phyloP scores from a whole-genome alignment of 2,329 filamentous ascomycete species.

The Talaromyces sp. region DNA sequence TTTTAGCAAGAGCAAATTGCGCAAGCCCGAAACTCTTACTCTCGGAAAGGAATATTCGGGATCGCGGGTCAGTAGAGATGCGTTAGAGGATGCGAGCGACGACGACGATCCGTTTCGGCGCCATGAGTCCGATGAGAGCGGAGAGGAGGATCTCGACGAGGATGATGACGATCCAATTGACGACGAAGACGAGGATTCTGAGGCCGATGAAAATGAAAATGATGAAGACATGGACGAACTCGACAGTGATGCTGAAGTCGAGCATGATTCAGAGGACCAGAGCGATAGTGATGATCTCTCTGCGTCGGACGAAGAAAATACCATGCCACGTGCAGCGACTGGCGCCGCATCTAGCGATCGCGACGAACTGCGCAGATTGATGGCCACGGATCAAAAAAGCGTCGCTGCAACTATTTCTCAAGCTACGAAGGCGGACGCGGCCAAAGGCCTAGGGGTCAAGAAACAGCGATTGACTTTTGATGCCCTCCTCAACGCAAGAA shows the following conservation, averaged over 20 bases:
- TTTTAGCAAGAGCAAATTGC: slow-evolving; percentile 70
- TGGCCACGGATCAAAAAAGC: slow-evolving; percentile 62
- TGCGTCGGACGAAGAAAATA: slow-evolving; percentile 21
- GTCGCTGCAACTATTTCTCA: slow-evolving; percentile 60
- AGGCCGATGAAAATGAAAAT: slow-evolving; percentile 9
- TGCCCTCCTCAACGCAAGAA: slow-evolving; percentile 79
- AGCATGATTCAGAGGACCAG: slow-evolving; percentile 20
- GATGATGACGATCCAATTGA: slow-evolving; percentile 19
- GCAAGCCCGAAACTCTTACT: slow-evolving; percentile 62
- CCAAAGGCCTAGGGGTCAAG: slow-evolving; percentile 82
- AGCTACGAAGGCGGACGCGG: slow-evolving; percentile 68
- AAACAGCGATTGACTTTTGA: slow-evolving; percentile 83
- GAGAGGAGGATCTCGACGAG: slow-evolving; percentile 17
- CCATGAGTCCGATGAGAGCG: slow-evolving; percentile 28
- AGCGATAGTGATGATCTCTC: slow-evolving; percentile 16
- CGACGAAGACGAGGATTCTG: too few relatives aligned
- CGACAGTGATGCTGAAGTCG: slow-evolving; percentile 14
- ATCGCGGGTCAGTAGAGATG: slow-evolving; percentile 65
- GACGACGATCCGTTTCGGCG: slow-evolving; percentile 43
- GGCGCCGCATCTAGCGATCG: slow-evolving; percentile 35
- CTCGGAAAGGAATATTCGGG: slow-evolving; percentile 79
- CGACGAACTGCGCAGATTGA: slow-evolving; percentile 60
- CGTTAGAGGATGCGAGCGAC: slow-evolving; percentile 52
- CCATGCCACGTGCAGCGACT: slow-evolving; percentile 17
- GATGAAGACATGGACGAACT: neutral